These are phyloP conservation scores for Colletotrichum chrysophilum DNA, from an alignment of 2,329 filamentous ascomycete genomes.

Conservation along the genomic window DNA sequence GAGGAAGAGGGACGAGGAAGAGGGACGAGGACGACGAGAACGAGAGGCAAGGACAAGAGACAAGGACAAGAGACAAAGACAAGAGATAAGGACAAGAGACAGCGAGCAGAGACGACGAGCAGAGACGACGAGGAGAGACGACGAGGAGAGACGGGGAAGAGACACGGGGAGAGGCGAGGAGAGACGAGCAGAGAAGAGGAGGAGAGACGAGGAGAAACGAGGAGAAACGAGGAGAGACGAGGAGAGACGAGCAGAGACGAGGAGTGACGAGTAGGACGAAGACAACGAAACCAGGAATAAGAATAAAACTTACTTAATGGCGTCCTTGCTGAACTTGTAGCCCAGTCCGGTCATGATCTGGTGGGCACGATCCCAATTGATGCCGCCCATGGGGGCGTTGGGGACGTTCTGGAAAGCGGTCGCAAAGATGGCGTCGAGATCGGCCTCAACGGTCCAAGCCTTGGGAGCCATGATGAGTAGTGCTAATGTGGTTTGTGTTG, in stretches of 20 bases:
- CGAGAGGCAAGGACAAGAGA: too few relatives aligned
- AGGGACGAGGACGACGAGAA: neutral
- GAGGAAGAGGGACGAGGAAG: neutral
- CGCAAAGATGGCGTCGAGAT: constrained; percentile 43
- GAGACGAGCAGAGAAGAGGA: neutral
- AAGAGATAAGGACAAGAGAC: too few relatives aligned
- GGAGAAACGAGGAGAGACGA: too few relatives aligned
- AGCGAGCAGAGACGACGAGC: neutral
- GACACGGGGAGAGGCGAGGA: too few relatives aligned
- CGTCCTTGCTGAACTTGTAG: constrained; percentile 41
- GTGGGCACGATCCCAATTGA: constrained; percentile 38
- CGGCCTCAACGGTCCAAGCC: constrained; percentile 36
- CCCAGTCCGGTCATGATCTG: constrained; percentile 36
- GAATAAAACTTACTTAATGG: constrained; percentile 37
- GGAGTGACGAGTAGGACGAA: neutral
- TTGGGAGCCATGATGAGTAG: neutral
- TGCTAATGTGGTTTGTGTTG: neutral
- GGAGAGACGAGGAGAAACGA: too few relatives aligned
- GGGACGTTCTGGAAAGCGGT: constrained; percentile 28
- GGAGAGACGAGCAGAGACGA: too few relatives aligned
- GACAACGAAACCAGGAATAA: neutral
- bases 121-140: neutral
- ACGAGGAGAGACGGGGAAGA: too few relatives aligned
- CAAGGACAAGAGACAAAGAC: too few relatives aligned
- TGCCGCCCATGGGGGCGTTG: constrained; percentile 26